Conservation (phyloP, 1,139 yeast species). For the Sugiyamaella paludigena region DNA sequence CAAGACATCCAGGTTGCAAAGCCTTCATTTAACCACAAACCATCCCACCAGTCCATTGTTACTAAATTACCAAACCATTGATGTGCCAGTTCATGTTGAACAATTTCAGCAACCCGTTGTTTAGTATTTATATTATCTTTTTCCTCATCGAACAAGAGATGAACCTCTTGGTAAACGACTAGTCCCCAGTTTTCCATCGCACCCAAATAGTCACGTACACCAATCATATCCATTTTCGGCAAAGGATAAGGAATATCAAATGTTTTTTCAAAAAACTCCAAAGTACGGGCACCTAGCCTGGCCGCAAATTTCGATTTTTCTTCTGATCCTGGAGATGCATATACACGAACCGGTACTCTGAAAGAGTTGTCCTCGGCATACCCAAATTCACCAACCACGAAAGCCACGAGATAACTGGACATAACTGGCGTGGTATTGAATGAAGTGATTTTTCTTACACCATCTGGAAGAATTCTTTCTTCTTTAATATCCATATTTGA, state of each 20-base stretch:
- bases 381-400: constrained; percentile 78
- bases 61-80: constrained; percentile 93
- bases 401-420: constrained; percentile 80
- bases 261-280: constrained; percentile 66
- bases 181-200: constrained; percentile 95
- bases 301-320: constrained; percentile 65
- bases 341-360: constrained; percentile 76
- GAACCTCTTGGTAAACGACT: constrained; percentile 78
- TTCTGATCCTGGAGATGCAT: constrained; percentile 72
- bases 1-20: constrained; percentile 91
- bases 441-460: constrained; percentile 43
- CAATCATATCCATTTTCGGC: constrained; percentile 79
- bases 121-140: constrained; percentile 65
- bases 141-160: constrained; percentile 62
- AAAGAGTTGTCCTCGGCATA: constrained; percentile 56
- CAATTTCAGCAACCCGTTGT: constrained; percentile 80
- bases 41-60: constrained; percentile 96
- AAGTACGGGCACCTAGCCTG: constrained; percentile 69
- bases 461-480: constrained; percentile 44
- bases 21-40: constrained; percentile 87
- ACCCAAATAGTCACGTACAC: constrained; percentile 80
- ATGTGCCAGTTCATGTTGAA: constrained; percentile 87
- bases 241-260: constrained; percentile 74
- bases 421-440: constrained; percentile 68
- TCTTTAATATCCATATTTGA: constrained; percentile 67